Conservation (phyloP, 73 alveolate species). For the Paramecium biaurelia region DNA sequence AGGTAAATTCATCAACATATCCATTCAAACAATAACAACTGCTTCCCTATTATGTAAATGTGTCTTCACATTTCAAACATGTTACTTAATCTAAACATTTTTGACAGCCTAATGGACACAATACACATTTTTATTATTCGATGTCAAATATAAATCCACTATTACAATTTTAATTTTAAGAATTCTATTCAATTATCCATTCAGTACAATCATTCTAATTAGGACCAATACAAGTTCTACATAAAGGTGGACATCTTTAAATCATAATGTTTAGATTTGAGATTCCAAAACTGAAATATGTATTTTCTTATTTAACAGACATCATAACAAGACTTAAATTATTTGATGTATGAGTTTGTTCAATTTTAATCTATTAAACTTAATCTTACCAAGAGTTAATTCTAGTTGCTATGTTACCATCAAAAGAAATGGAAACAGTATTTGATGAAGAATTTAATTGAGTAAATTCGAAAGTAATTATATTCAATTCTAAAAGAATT, state of each 20-base stretch:
- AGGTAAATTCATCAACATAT: neutral
- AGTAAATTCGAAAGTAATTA: neutral
- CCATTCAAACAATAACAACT: constrained; percentile 18
- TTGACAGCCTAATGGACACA: constrained; percentile 1
- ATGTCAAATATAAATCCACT: neutral
- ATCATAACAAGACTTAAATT: neutral
- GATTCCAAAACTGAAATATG: neutral
- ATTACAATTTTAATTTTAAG: neutral
- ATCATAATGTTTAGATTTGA: neutral
- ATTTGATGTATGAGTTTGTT: neutral
- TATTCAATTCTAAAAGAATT: neutral
- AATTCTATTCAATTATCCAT: constrained; percentile 13
- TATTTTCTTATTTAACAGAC: neutral
- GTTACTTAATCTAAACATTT: constrained; percentile 1
- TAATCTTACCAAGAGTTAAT: neutral
- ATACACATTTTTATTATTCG: neutral
- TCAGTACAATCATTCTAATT: neutral
- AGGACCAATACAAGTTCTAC: constrained; percentile 23
- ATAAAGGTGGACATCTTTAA: neutral
- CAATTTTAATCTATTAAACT: too few relatives aligned
- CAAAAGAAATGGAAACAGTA: neutral
- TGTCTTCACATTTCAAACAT: neutral
- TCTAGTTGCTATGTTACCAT: neutral
- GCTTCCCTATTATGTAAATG: neutral
- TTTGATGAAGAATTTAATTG: neutral